Base-by-base conservation (phyloP, 345 rosid genomes). In the Citrus maxima region DNA sequence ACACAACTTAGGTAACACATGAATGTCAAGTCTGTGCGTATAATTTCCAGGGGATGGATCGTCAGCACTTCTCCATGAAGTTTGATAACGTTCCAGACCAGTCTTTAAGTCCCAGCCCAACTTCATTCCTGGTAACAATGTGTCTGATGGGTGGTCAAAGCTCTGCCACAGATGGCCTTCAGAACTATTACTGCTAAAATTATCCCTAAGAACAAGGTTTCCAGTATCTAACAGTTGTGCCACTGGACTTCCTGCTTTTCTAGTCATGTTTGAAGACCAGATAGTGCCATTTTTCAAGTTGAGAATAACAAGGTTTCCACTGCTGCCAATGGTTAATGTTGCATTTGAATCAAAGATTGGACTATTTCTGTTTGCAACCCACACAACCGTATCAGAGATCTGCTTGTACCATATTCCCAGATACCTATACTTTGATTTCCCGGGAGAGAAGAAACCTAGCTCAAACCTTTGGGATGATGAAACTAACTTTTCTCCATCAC, bases 341-440 rank as follows among this genome's bases (percentile, higher is more conserved):
- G 86, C 89, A 2, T 85, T 65, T 12, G 79, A 69, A 37, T 72
- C 80, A n/a, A 67, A 18, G 5, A 87, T 37, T 6, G 88, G 85
- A 30, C 10, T n/a, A 24, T 86, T 84, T 81, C 90, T 79, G 75
- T 87, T 88, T 18, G 90, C 82, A 24, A 87, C 85, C 91, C 91
- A 90, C 2, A 85, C 88, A 49, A 78, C 83, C 3, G 86, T 85
- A 55, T 3, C 18, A 2, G 81, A 60, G 38, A 61, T 66, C 21
- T 59, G 60, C 74, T 85, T 83, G 82, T 88, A 86, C 90, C 92
- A 84, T 7, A 90, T 86, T 49, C 86, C 92, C 14, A 90, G 16
- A 38, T 88, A 88, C 72, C 70, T 68, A 1, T 75, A 84, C 25
- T 7, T 32, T 14, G 88, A 85, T 32, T 70, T 72, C 1, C 77